Base-by-base conservation (phyloP, 78 protist species). In the Emiliania huxleyi region DNA sequence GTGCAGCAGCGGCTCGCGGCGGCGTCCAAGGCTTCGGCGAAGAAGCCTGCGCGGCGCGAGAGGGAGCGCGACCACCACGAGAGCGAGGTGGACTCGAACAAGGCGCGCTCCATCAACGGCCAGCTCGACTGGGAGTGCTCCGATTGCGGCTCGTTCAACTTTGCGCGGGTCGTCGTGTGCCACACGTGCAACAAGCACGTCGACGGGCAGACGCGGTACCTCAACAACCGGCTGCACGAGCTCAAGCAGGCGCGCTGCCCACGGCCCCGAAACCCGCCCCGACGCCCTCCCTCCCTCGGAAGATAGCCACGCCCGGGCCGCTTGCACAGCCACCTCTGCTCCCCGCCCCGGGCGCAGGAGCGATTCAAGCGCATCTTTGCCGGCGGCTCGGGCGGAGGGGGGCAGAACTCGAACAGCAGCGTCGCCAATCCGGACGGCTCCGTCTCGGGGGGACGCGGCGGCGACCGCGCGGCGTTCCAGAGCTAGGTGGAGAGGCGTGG, bases 51-150 rank as follows among this genome's bases (percentile, higher is more conserved):
- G 29, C 3, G 12, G 33, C 75, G 23, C 29, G n/a, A 37, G n/a
- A n/a, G n/a, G n/a, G n/a, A n/a, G n/a, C n/a, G n/a, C n/a, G n/a
- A n/a, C n/a, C n/a, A n/a, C n/a, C n/a, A n/a, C n/a, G 21, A 0
- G 85, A 48, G 0, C 23, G 18, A 77, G 85, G 85, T 40, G 33
- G 85, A 77, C 46, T 40, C 85, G 18, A 77, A 40, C 48, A 1
- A 77, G 48, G 85, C 85, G 85, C 85, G 85, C 85, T 12, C 44
- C n/a, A 77, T 77, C 48, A 77, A 77, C 46, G 3, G 15, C 33
- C 85, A 77, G 85, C 37, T 40, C 33, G 85, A 77, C 85, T 77
- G 85, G 85, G 44, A 40, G 85, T 77, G 85, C 29, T 18, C 35
- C 0, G 85, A 33, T 4, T 77, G 85, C 83, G 5, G 11, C 11